Conservation (phyloP, 768 basidiomycete species). For the Auricularia heimuer region DNA sequence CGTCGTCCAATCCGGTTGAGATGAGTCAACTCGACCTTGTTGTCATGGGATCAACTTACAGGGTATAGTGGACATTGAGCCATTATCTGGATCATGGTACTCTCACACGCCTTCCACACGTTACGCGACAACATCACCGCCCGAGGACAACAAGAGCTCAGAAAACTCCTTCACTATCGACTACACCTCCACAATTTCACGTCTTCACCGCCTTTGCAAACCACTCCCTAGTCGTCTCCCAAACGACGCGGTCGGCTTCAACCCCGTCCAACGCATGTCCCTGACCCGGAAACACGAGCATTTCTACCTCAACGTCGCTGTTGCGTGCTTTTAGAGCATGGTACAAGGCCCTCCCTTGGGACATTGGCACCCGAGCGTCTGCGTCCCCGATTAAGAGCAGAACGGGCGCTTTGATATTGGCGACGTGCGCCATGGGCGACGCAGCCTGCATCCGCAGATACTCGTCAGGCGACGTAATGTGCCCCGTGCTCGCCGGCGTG, state of each 20-base stretch:
- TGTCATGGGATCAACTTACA: too few species aligned
- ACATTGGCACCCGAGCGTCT: constrained; percentile 53
- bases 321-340: constrained; percentile 46
- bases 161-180: too few species aligned
- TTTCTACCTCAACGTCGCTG: constrained; percentile 34
- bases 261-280: constrained; percentile 56
- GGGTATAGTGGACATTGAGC: too few species aligned
- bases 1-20: too few species aligned
- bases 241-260: constrained; percentile 34
- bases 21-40: too few species aligned
- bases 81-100: too few species aligned
- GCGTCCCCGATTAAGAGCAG: constrained; percentile 49
- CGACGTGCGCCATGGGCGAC: constrained; percentile 49
- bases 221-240: background rate
- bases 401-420: constrained; percentile 41
- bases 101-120: too few species aligned
- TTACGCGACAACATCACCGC: too few species aligned
- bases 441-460: constrained; percentile 35
- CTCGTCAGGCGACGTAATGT: constrained; percentile 25
- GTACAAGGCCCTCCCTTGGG: constrained; percentile 54
- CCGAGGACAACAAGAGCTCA: too few species aligned
- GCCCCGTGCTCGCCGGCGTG: constrained; percentile 14
- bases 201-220: background rate
- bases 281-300: constrained; percentile 54
- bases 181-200: too few species aligned